These are phyloP conservation scores for Arabis alpina DNA, from an alignment of 345 rosid species.

Conservation along the genomic window DNA sequence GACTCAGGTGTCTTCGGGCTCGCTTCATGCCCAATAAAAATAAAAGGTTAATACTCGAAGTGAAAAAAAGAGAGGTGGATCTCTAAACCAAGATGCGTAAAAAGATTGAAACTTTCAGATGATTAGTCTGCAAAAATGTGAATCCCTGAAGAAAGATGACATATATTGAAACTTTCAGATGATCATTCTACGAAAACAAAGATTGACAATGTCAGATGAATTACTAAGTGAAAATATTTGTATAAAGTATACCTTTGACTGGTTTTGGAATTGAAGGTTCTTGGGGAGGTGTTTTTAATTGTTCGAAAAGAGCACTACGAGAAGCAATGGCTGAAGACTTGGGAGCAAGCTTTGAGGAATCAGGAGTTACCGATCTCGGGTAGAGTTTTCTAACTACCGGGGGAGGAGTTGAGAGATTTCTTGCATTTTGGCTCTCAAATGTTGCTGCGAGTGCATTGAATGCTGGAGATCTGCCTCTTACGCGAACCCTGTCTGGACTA, in stretches of 20 bases:
- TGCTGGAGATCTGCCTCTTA: conserved; percentile 47
- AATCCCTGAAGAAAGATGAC: neutral
- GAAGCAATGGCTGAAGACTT: conserved; percentile 78
- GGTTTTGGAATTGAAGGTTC: conserved; percentile 73
- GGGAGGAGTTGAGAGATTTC: conserved; percentile 50
- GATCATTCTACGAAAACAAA: neutral
- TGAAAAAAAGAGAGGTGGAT: neutral
- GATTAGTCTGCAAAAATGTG: neutral
- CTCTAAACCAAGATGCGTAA: too few relatives aligned
- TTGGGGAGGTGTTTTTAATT: conserved; percentile 60
- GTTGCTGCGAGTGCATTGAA: conserved; percentile 49
- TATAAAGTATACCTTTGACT: conserved; percentile 59
- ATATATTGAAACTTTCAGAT: conserved; percentile 9
- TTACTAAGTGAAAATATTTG: neutral
- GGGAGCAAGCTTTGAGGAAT: conserved; percentile 61
- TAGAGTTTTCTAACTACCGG: conserved; percentile 72
- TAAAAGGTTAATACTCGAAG: conserved; percentile 2
- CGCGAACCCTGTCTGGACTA: conserved; percentile 50
- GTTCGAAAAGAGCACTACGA: conserved; percentile 70
- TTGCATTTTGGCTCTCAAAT: conserved; percentile 45
- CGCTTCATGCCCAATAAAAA: conserved; percentile 42
- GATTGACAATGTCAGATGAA: neutral
- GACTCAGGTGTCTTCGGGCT: conserved; percentile 57
- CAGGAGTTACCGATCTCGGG: conserved; percentile 92
- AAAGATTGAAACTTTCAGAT: too few relatives aligned